A percentile compares a stretch with the other conserved stretches of the same genome.
These are phyloP conservation scores for Podospora pseudopauciseta DNA, from an alignment of 495 filamentous ascomycete species.

Conservation along the genomic window DNA sequence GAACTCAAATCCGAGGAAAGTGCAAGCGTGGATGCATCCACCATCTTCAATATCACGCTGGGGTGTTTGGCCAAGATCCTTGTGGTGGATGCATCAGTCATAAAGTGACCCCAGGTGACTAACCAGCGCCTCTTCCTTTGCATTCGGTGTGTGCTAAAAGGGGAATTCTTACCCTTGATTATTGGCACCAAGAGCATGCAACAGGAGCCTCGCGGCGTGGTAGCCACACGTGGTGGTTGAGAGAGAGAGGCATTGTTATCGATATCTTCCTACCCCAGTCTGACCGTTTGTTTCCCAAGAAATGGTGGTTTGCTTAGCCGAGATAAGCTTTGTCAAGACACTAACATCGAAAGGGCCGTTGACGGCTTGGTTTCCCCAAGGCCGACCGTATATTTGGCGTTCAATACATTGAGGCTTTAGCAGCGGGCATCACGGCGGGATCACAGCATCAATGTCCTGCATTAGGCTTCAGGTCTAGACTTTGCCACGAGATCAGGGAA, in stretches of 20 bases:
- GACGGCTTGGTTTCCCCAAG: neutral
- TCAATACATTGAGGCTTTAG: neutral
- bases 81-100: neutral
- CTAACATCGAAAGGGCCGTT: neutral
- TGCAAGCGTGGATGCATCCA: neutral
- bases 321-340: neutral
- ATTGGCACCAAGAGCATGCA: neutral
- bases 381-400: neutral
- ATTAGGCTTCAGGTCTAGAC: neutral
- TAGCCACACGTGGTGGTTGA: neutral
- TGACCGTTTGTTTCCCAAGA: neutral
- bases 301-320: neutral
- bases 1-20: neutral
- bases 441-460: neutral
- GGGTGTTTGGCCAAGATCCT: neutral
- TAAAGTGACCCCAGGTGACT: too few relatives aligned
- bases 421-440: too few relatives aligned
- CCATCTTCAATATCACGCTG: neutral
- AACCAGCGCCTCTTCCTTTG: neutral
- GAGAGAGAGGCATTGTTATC: neutral
- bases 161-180: neutral
- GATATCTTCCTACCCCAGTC: too few relatives aligned
- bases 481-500: neutral
- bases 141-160: neutral
- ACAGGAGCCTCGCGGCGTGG: neutral